Evolutionary conservation across 306 rosid species (phyloP), one percentile per base, ranked within the genome.

Genomic region (Castanea sativa): DNA sequence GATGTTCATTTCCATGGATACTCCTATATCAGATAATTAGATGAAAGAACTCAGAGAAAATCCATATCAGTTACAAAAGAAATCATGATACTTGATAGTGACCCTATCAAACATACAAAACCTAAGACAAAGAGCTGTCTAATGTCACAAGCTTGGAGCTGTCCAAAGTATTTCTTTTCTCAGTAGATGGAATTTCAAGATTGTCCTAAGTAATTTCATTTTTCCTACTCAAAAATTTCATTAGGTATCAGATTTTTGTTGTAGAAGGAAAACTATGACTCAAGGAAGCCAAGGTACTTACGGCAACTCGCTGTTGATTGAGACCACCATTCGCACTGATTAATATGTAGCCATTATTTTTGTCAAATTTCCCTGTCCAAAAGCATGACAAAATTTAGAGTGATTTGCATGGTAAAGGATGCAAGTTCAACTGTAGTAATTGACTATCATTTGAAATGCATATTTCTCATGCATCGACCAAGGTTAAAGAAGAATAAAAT

Each of bases 321-420:
- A 95, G 99, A 67, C 99, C 99, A 3, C 99, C 99, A 82, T 93
- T 95, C 71, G 99, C 98, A 81, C 99, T 93, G 80, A 93, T 86
- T 55, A 90, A 55, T 67, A 95, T 88, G 87, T 93, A 93, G 82
- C 99, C 99, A 78, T 95, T 95, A 78, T 74, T 85, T 76, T 82
- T 67, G 77, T 32, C 63, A 38, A 63, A 45, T 60, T 76, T 91
- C 55, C 88, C 97, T 94, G 95, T 73, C 74, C 64, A 83, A 88
- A 19, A 53, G 80, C 72, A 74, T 78, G 61, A 80, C 64, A 64
- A 52, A 32, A 41, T 86, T 35, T 25, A 35, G 25, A 38, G n/a
- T 55, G 32, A 51, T 52, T 43, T 16, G 52, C 64, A 45, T 33
- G 25, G 30, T 19, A 69, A 69, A 65, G 53, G 58, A 53, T 41